These are phyloP conservation scores for Cadophora malorum DNA, from an alignment of 2,329 filamentous ascomycete species.

Conservation along the genomic window DNA sequence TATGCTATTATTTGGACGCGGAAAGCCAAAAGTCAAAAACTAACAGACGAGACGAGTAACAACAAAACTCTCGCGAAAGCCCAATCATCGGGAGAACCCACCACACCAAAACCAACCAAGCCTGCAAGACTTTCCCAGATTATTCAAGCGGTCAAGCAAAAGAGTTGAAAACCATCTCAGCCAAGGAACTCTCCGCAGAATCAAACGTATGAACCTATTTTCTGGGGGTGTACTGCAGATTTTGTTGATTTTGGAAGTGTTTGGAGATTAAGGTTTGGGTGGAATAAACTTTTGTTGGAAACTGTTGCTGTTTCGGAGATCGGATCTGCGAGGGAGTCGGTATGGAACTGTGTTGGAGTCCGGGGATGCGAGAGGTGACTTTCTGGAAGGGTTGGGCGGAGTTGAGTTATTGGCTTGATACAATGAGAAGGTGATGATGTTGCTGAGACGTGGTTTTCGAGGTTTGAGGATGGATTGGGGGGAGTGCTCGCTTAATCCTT, in stretches of 20 bases:
- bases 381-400: background rate
- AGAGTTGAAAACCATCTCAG: background rate
- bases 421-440: background rate
- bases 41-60: background rate
- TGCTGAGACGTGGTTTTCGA: background rate
- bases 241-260: too few species aligned
- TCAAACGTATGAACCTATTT: background rate
- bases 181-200: conserved; percentile 4
- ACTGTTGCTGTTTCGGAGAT: conserved; percentile 2
- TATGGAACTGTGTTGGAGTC: background rate
- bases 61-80: too few species aligned
- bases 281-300: conserved; percentile 5
- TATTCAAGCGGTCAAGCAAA: background rate
- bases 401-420: background rate
- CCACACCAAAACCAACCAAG: background rate
- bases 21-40: background rate
- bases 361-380: background rate
- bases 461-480: too few species aligned
- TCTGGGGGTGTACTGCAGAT: too few species aligned
- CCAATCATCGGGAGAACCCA: too few species aligned
- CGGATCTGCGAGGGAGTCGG: background rate
- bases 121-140: background rate
- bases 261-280: background rate
- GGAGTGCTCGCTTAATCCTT: too few species aligned
- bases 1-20: background rate